Percentiles rank a stretch among this genome's conserved stretches.
Conservation (phyloP, 169 alveolate species). For the Plasmodium yoelii region DNA sequence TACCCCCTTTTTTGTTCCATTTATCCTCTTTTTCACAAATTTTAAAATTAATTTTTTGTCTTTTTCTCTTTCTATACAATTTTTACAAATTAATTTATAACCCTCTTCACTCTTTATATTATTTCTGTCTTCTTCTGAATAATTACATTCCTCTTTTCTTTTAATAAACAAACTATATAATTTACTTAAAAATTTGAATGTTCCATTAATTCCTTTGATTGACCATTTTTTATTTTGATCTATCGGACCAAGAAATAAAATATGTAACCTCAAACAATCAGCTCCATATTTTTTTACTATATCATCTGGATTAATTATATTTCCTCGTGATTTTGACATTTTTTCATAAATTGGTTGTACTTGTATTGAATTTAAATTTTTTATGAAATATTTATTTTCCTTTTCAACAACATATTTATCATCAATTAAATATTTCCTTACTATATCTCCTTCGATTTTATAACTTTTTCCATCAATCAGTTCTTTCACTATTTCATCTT, state of each 20-base stretch:
- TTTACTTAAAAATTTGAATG: constrained; percentile 69
- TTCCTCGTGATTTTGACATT: constrained; percentile 91
- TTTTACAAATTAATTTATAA: constrained; percentile 3
- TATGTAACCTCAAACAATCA: constrained; percentile 89
- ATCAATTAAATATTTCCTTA: constrained; percentile 77
- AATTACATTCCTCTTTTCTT: constrained; percentile 5
- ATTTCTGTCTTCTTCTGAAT: not conserved
- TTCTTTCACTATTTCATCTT: not conserved
- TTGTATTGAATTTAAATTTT: constrained; percentile 38
- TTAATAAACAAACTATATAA: constrained; percentile 63
- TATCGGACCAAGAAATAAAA: constrained; percentile 91
- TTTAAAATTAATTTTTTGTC: constrained; percentile 24
- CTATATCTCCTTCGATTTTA: not conserved
- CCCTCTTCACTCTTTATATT: not conserved
- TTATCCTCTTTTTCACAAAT: not conserved
- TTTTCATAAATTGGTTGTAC: constrained; percentile 83
- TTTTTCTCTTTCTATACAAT: constrained; percentile 8
- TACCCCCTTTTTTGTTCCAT: not conserved
- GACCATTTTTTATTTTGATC: constrained; percentile 87
- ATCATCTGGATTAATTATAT: constrained; percentile 87
- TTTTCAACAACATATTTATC: constrained; percentile 61
- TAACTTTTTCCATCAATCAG: not conserved
- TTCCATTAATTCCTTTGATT: constrained; percentile 80
- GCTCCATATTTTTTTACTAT: constrained; percentile 86
- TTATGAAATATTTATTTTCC: constrained; percentile 63